Conservation (phyloP, 1,284 basidiomycete species). For the Termitomyces sp. region DNA sequence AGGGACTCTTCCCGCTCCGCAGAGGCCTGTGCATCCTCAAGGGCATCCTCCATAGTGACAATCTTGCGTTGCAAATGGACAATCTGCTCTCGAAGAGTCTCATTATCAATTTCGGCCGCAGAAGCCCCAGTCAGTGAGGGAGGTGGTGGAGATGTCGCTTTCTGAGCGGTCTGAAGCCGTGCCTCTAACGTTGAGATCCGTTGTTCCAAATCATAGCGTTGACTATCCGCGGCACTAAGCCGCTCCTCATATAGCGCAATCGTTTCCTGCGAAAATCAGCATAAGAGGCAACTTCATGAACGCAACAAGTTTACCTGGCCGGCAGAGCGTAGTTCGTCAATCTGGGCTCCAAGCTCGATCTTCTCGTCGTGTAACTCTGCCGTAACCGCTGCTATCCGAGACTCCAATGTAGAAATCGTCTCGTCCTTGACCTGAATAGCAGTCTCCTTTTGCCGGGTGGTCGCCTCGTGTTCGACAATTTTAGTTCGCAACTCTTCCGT, state of each 20-base stretch:
- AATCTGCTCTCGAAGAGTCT: slow-evolving; percentile 83
- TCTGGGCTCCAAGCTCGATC: slow-evolving; percentile 59
- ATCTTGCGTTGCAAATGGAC: slow-evolving; percentile 81
- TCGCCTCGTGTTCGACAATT: slow-evolving; percentile 45
- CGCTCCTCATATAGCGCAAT: slow-evolving; percentile 91
- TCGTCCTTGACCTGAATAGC: slow-evolving; percentile 49
- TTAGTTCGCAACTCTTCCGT: slow-evolving; percentile 43
- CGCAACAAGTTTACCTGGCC: slow-evolving; percentile 58
- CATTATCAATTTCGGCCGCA: slow-evolving; percentile 88
- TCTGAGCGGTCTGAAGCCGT: slow-evolving; percentile 33
- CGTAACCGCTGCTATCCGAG: slow-evolving; percentile 38
- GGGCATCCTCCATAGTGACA: slow-evolving; percentile 72
- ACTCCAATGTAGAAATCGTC: slow-evolving; percentile 49
- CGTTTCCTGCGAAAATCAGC: slow-evolving; percentile 58
- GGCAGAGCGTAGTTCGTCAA: slow-evolving; percentile 78
- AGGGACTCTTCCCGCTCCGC: slow-evolving; percentile 72
- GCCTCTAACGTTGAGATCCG: slow-evolving; percentile 62
- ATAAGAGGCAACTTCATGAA: neutral
- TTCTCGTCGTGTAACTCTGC: slow-evolving; percentile 61
- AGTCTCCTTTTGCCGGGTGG: slow-evolving; percentile 42
- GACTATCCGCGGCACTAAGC: slow-evolving; percentile 62
- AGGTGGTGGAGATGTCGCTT: slow-evolving; percentile 34
- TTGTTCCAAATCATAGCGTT: slow-evolving; percentile 77
- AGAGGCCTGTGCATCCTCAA: slow-evolving; percentile 72
- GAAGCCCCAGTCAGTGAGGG: slow-evolving; percentile 26